Percentiles rank a stretch among this genome's conserved stretches.
Conservation (phyloP, 2,329 filamentous ascomycete species). For the Aspergillus candidus region DNA sequence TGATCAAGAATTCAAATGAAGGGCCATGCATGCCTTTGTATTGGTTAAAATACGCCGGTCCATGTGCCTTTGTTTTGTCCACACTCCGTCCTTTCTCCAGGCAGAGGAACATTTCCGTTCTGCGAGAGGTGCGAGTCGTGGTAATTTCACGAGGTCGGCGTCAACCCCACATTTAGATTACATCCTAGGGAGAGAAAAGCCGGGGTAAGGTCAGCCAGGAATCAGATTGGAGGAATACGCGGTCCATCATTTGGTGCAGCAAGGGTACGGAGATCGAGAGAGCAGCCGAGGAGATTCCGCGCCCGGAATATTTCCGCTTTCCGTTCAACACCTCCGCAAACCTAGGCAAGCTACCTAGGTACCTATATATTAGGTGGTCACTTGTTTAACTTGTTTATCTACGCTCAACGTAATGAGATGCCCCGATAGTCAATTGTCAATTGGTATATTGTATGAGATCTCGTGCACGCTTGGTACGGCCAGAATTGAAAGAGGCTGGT, state of each 20-base stretch:
- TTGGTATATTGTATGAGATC: too few relatives aligned
- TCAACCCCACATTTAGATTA: constrained; percentile 8
- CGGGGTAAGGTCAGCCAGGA: constrained; percentile 7
- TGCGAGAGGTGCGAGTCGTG: neutral
- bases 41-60: neutral
- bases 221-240: neutral
- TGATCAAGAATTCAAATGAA: too few relatives aligned
- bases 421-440: too few relatives aligned
- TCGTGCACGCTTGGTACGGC: too few relatives aligned
- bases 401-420: too few relatives aligned
- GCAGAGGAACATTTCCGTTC: constrained; percentile 20
- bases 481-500: too few relatives aligned
- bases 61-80: too few relatives aligned
- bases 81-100: constrained; percentile 1
- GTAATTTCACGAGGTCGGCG: neutral
- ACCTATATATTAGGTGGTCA: too few relatives aligned
- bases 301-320: constrained; percentile 19
- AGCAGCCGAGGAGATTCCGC: constrained; percentile 19
- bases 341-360: too few relatives aligned
- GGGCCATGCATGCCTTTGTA: too few relatives aligned
- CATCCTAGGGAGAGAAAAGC: neutral
- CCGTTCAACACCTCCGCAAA: neutral
- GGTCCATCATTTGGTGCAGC: constrained; percentile 6
- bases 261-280: neutral
- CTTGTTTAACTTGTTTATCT: too few relatives aligned